Evolutionary conservation across 202 grass and related monocot genomes (phyloP).

Genomic region (Setaria viridis): DNA sequence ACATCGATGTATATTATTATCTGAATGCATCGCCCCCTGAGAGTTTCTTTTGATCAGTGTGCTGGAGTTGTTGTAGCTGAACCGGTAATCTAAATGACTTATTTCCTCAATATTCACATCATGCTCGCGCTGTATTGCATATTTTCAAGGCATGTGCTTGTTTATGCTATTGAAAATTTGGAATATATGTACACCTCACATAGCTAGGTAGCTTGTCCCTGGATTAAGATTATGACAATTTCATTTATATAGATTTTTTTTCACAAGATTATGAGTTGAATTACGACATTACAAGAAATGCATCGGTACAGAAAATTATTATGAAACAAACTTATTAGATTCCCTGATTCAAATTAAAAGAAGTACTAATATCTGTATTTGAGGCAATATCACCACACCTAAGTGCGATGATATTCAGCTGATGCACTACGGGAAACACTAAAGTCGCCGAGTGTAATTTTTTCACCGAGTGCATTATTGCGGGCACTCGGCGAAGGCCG

Average conservation of each 20-base stretch:
- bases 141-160: neutral
- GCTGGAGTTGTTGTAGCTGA: slow-evolving; percentile 26
- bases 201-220: neutral
- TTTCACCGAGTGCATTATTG: no score
- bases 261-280: neutral
- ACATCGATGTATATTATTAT: slow-evolving; percentile 51
- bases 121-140: neutral
- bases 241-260: neutral
- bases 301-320: no score
- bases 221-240: neutral
- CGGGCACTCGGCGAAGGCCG: no score
- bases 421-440: no score
- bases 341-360: no score
- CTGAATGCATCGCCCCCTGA: slow-evolving; percentile 43
- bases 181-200: neutral
- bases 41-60: slow-evolving; percentile 29
- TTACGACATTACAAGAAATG: no score
- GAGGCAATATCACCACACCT: no score
- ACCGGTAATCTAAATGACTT: slow-evolving; percentile 18
- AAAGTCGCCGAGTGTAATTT: no score
- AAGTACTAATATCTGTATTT: no score
- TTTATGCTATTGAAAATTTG: neutral
- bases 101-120: neutral
- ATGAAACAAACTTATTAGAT: no score
- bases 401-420: no score